Percentiles rank a stretch among this genome's conserved stretches.
Conservation (phyloP, 306 rosid genomes). For the Trifolium repens region DNA sequence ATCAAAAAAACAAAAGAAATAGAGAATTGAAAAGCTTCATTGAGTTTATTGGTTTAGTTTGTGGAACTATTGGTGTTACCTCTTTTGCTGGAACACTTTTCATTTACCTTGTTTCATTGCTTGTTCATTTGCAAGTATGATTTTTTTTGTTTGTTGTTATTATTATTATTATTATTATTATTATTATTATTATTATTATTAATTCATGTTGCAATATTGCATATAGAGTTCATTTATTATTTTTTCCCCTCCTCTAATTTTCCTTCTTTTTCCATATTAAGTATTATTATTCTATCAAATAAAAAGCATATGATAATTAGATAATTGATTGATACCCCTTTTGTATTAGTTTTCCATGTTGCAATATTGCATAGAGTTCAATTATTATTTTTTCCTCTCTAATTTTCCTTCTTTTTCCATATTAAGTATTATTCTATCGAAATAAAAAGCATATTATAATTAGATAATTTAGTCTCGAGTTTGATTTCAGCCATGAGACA, state of each 20-base stretch:
- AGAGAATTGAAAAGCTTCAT: slow-evolving; percentile 39
- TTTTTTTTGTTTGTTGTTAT: background rate
- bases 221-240: too few species aligned
- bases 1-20: slow-evolving; percentile 27
- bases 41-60: slow-evolving; percentile 44
- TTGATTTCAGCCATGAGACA: background rate
- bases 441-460: too few species aligned
- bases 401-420: background rate
- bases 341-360: too few species aligned
- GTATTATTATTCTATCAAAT: too few species aligned
- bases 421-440: background rate
- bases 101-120: slow-evolving; percentile 52
- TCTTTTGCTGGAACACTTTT: slow-evolving; percentile 50
- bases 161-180: too few species aligned
- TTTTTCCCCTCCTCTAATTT: too few species aligned
- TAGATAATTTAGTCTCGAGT: background rate
- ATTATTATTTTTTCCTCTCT: background rate
- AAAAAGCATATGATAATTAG: too few species aligned
- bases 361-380: background rate
- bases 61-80: slow-evolving; percentile 53
- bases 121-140: slow-evolving; percentile 47
- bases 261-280: too few species aligned
- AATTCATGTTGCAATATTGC: too few species aligned
- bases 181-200: too few species aligned
- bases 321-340: background rate